phyloP scores from a whole-genome alignment of 129 eudicot species.

The Lactuca saligna region DNA sequence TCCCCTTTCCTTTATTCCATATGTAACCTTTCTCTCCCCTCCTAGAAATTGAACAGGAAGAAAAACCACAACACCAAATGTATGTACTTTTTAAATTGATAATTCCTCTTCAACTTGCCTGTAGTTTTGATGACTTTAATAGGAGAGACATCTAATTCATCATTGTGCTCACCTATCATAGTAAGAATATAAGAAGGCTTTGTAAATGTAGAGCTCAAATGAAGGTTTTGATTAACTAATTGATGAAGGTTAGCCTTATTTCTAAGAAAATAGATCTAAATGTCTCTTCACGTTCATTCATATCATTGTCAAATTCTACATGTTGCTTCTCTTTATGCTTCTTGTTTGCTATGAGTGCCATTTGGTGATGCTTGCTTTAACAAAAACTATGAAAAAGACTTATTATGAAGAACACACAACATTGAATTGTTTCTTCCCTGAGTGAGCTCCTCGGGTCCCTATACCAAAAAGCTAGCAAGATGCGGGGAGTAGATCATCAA shows the following conservation, averaged over 20 bases:
- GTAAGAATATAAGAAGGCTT: constrained; percentile 26
- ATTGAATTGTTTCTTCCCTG: constrained; percentile 23
- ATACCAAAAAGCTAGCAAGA: constrained; percentile 55
- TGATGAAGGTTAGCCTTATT: constrained; percentile 40
- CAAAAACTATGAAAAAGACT: constrained; percentile 30
- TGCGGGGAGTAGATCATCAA: constrained; percentile 69
- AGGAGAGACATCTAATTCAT: constrained; percentile 31
- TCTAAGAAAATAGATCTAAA: constrained; percentile 65
- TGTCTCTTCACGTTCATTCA: constrained; percentile 27
- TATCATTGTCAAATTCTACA: constrained; percentile 19
- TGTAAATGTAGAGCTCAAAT: constrained; percentile 23
- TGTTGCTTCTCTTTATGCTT: constrained; percentile 26
- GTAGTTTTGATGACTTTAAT: constrained; percentile 26
- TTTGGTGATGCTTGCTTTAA: constrained; percentile 29
- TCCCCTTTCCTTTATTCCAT: too few species aligned
- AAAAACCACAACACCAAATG: too few species aligned
- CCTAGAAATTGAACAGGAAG: too few species aligned
- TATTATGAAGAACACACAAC: constrained; percentile 23
- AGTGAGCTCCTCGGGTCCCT: constrained; percentile 42
- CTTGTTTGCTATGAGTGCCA: constrained; percentile 14
- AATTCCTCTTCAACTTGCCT: constrained; percentile 49
- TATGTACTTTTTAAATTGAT: neutral
- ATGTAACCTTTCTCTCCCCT: too few species aligned
- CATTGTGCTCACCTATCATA: constrained; percentile 19
- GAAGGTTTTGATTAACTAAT: constrained; percentile 29